phyloP scores from a whole-genome alignment of 2,329 filamentous ascomycete genomes.

The Penicillium aurantiogriseum region DNA sequence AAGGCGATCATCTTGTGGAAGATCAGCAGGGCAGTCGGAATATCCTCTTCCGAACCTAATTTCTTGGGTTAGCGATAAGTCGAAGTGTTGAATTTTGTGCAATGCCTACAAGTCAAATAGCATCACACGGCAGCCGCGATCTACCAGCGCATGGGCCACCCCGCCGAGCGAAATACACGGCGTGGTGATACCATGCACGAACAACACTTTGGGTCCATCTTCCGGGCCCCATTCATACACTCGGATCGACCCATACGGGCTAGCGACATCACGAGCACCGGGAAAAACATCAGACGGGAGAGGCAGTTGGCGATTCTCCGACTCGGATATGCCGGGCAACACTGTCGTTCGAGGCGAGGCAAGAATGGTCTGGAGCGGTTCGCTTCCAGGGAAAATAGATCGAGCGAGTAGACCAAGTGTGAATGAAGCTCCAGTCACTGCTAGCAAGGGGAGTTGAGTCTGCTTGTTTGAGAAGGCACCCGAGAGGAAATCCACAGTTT shows the following conservation, averaged over 20 bases:
- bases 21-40: constrained; percentile 64
- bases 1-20: constrained; percentile 70
- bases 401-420: constrained; percentile 35
- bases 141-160: constrained; percentile 64
- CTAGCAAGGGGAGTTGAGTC: constrained; percentile 34
- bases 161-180: constrained; percentile 68
- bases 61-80: neutral
- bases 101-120: constrained; percentile 61
- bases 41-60: constrained; percentile 66
- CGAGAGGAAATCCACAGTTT: constrained; percentile 36
- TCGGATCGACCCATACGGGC: constrained; percentile 64
- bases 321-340: constrained; percentile 34
- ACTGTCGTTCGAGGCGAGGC: constrained; percentile 39
- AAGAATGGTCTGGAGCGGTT: constrained; percentile 22
- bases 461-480: constrained; percentile 31
- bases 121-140: constrained; percentile 71
- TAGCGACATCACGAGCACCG: constrained; percentile 61
- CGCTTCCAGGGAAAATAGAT: constrained; percentile 24
- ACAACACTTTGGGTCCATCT: constrained; percentile 66
- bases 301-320: constrained; percentile 46
- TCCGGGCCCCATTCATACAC: constrained; percentile 80
- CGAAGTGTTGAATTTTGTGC: neutral
- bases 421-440: constrained; percentile 37
- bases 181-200: constrained; percentile 80
- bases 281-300: constrained; percentile 68